These are phyloP conservation scores for Alternaria arbusti DNA, from an alignment of 2,329 filamentous ascomycete species.

Conservation along the genomic window DNA sequence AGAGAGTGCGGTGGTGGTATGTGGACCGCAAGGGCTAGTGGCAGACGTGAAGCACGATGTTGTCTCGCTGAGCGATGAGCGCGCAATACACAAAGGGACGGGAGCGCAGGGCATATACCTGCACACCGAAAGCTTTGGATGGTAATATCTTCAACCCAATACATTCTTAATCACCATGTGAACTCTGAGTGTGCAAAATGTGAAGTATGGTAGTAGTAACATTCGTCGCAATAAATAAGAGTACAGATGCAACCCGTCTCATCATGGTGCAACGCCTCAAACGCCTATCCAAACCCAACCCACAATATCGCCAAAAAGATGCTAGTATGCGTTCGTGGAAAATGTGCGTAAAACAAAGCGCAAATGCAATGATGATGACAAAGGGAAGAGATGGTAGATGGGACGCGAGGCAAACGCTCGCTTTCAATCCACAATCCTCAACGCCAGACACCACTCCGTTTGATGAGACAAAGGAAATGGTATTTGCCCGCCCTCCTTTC, in stretches of 20 bases:
- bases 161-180: neutral
- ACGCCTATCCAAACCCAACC: conserved; percentile 5
- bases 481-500: neutral
- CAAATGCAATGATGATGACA: conserved; percentile 8
- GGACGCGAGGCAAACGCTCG: neutral
- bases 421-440: conserved; percentile 12
- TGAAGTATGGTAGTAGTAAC: conserved; percentile 12
- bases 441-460: conserved; percentile 8
- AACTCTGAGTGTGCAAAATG: too few relatives aligned
- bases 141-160: neutral
- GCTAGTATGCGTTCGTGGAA: conserved; percentile 4
- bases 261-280: conserved; percentile 13
- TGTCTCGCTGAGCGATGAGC: conserved; percentile 66
- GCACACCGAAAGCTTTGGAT: conserved; percentile 62
- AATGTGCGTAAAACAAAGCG: neutral
- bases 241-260: neutral
- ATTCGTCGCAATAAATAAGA: conserved; percentile 14
- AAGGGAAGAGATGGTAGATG: conserved; percentile 12
- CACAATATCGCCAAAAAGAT: conserved; percentile 2
- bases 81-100: conserved; percentile 71
- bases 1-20: conserved; percentile 68
- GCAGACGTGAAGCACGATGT: conserved; percentile 63
- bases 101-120: conserved; percentile 69
- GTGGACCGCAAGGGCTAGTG: conserved; percentile 63
- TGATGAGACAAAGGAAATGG: neutral